Evolutionary conservation across 2,329 filamentous ascomycete species (phyloP), one percentile per base, ranked within the genome.

Genomic region (Trichoderma citrinoviride): DNA sequence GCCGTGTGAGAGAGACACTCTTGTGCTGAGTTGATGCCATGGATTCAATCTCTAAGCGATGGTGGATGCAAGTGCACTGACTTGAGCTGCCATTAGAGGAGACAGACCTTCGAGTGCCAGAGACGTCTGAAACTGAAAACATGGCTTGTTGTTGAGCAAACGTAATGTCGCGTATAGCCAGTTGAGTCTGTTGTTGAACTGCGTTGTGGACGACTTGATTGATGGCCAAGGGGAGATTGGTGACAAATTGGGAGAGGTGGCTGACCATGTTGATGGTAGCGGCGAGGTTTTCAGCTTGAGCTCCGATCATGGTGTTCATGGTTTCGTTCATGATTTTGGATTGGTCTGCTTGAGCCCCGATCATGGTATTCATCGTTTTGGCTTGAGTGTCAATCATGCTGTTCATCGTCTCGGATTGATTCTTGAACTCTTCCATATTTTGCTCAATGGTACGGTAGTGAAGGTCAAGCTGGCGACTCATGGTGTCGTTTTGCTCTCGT

Each of bases 381-480:
- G n/a, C n/a, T n/a, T n/a, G n/a, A n/a, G n/a, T n/a, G n/a, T n/a
- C n/a, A n/a, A 71, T 64, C 23, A 75, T 61, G 7, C 49, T 57
- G 33, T 37, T 14, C 33, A 37, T 52, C 0, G 70, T 61, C 1
- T 67, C 60, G 3, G 70, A 61, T 4, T 70, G 68, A 2, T 56
- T 60, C 10, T 68, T 56, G 44, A 70, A 56, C 8, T 63, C 55
- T 1, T 70, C 66, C 1, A 65, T 62, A 14, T 72, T 66, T 10
- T 70, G 68, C 33, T 70, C 63, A 37, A 73, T 65, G 2, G 67
- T 66, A 2, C 50, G 63, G 5, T 67, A 70, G 14, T 74, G 70
- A 5, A 71, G 47, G 15, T 74, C 69, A n/a, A 75, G 67, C 44
- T 74, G 73, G 7, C 71, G 70, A n/a, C 68, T 68, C 47, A 74